These are phyloP conservation scores for Suhomyces bribrorum DNA, from an alignment of 1,139 yeast genomes.

Conservation along the genomic window DNA sequence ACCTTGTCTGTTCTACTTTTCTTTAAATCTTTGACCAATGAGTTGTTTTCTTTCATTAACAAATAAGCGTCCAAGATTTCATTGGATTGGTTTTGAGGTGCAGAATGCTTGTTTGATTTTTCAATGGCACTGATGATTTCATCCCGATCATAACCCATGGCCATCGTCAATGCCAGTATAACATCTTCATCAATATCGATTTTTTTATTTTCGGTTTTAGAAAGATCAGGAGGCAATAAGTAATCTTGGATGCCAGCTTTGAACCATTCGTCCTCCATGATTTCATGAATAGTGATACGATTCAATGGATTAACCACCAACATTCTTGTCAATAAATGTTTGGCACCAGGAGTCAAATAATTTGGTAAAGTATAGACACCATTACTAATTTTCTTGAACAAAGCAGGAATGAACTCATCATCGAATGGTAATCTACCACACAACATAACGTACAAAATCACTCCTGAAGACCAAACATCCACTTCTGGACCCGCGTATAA, in stretches of 20 bases:
- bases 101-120: conserved; percentile 43
- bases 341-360: conserved; percentile 85
- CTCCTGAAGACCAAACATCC: conserved; percentile 99
- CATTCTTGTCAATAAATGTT: conserved; percentile 85
- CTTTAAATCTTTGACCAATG: conserved; percentile 65
- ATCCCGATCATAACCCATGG: conserved; percentile 92
- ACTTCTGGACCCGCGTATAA: conserved; percentile 98
- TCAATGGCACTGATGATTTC: conserved; percentile 78
- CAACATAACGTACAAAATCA: conserved; percentile 91
- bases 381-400: conserved; percentile 90
- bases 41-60: conserved; percentile 81
- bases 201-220: conserved; percentile 42
- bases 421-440: conserved; percentile 98
- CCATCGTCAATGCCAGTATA: conserved; percentile 71
- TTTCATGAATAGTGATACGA: conserved; percentile 91
- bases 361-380: conserved; percentile 95
- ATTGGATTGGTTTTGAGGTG: conserved; percentile 43
- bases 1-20: conserved; percentile 51
- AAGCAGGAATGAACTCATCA: conserved; percentile 94
- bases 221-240: conserved; percentile 68
- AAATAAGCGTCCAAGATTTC: conserved; percentile 93
- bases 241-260: conserved; percentile 80
- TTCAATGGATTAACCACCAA: conserved; percentile 94
- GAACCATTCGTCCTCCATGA: conserved; percentile 97
- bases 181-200: conserved; percentile 74